Percentiles rank a stretch among this genome's conserved stretches.
Conservation (phyloP, 2,329 filamentous ascomycete genomes). For the Fusarium sp. region DNA sequence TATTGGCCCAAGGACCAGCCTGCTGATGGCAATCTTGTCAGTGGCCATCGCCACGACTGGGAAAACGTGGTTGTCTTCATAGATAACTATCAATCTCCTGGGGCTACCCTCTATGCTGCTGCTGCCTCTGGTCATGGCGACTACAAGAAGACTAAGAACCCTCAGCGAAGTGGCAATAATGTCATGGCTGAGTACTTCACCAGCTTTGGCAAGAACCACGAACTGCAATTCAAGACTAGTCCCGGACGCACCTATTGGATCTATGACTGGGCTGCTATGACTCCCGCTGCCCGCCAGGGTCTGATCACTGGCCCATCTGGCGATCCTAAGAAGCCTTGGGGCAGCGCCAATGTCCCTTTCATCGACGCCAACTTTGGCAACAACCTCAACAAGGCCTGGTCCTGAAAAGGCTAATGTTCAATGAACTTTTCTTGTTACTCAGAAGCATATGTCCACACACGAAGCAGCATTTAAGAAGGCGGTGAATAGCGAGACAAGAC, state of each 20-base stretch:
- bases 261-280: constrained; percentile 56
- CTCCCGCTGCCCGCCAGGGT: constrained; percentile 48
- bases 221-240: constrained; percentile 48
- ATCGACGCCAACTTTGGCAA: constrained; percentile 45
- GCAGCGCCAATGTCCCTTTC: constrained; percentile 55
- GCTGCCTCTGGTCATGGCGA: constrained; percentile 52
- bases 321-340: constrained; percentile 50
- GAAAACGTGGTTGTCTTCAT: constrained; percentile 51
- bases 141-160: constrained; percentile 43
- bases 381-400: constrained; percentile 31
- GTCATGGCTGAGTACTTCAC: constrained; percentile 49
- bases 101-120: constrained; percentile 48
- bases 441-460: neutral
- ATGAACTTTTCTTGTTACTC: neutral
- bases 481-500: neutral
- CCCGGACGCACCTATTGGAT: constrained; percentile 53
- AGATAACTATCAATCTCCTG: constrained; percentile 35
- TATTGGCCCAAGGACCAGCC: constrained; percentile 60
- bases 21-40: constrained; percentile 39
- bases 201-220: constrained; percentile 48
- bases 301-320: constrained; percentile 54
- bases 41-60: constrained; percentile 56
- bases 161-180: constrained; percentile 32
- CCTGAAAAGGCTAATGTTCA: neutral
- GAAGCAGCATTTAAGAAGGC: neutral